Evolutionary conservation across 225 moss, liverwort and hornwort species (phyloP), one percentile per base, ranked within the genome.

Genomic region (Marchantia polymorpha): DNA sequence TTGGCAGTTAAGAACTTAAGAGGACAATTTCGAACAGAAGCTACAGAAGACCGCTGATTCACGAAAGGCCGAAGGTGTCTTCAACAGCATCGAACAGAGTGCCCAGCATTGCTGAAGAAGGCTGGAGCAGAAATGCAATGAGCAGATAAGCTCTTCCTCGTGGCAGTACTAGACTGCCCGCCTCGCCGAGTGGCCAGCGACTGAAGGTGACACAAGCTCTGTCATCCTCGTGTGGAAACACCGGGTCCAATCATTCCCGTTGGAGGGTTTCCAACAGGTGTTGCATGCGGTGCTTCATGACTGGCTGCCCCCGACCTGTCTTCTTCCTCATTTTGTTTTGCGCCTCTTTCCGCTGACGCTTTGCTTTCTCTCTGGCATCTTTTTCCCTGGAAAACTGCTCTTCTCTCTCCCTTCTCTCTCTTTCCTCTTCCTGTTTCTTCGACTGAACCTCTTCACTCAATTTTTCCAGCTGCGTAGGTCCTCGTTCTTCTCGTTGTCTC

Each of bases 281-380:
- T 79, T 93, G 89, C 87, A 96, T 85, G 0, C 92, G 91, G 74
- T 96, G 92, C 89, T 93, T 96, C 93, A 96, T 93, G 67, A 96
- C 88, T 12, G 91, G 93, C 82, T 96, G 95, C 20, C 95, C 95
- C 66, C 83, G 81, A 3, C 84, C 81, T 15, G 95, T 96, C 17
- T 80, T 89, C 81, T 96, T 96, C 76, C 90, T 90, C 58, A 96
- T 84, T 63, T 82, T 92, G 47, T 72, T 82, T 81, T 91, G 92
- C 74, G 81, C 86, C 50, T 88, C 91, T 82, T 96, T 93, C 3
- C 91, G 86, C 64, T 83, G 88, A 10, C 73, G 85, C 27, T 80
- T 82, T 50, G 85, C 82, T 78, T 89, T 87, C 53, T 92, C 87
- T 65, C 87, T 81, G 20, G 85, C 87, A 58, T 81, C 88, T 76